Conservation (phyloP, 139 green algal genomes). For the Ostreobium quekettii region DNA sequence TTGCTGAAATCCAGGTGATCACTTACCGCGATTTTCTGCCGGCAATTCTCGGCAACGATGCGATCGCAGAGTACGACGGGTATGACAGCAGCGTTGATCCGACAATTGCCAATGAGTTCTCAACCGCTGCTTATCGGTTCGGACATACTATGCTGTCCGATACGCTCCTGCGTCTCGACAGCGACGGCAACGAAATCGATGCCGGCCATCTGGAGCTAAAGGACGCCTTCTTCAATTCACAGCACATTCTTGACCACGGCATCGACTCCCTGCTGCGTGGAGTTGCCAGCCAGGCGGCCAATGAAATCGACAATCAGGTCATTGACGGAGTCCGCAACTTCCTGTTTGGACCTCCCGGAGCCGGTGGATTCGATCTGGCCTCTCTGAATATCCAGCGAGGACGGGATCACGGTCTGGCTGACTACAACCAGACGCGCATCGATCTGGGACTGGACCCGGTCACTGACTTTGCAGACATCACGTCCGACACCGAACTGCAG, state of each 20-base stretch:
- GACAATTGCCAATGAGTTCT: slow-evolving; percentile 3
- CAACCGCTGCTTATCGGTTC: slow-evolving; percentile 16
- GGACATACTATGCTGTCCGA: slow-evolving; percentile 11
- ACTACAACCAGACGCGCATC: not conserved
- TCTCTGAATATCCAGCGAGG: slow-evolving; percentile 11
- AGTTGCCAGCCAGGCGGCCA: not conserved
- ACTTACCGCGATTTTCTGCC: slow-evolving; percentile 9
- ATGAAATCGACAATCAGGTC: slow-evolving; percentile 12
- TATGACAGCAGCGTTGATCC: slow-evolving; percentile 1
- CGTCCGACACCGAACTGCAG: not conserved
- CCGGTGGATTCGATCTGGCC: not conserved
- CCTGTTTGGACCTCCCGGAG: not conserved
- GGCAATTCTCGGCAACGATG: not conserved
- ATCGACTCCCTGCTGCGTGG: not conserved
- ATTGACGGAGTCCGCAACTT: slow-evolving; percentile 14
- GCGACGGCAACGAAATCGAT: not conserved
- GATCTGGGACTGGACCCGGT: not conserved
- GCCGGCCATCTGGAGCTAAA: not conserved
- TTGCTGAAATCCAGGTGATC: slow-evolving; percentile 16
- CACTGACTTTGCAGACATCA: not conserved
- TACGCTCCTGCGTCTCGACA: not conserved
- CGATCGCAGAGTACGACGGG: not conserved
- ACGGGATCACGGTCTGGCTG: slow-evolving; percentile 5
- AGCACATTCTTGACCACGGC: not conserved
- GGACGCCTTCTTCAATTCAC: slow-evolving; percentile 14